A percentile compares a stretch with the other conserved stretches of the same genome.
Conservation (phyloP, 2,329 filamentous ascomycete species). For the Elsinoe necatrix region DNA sequence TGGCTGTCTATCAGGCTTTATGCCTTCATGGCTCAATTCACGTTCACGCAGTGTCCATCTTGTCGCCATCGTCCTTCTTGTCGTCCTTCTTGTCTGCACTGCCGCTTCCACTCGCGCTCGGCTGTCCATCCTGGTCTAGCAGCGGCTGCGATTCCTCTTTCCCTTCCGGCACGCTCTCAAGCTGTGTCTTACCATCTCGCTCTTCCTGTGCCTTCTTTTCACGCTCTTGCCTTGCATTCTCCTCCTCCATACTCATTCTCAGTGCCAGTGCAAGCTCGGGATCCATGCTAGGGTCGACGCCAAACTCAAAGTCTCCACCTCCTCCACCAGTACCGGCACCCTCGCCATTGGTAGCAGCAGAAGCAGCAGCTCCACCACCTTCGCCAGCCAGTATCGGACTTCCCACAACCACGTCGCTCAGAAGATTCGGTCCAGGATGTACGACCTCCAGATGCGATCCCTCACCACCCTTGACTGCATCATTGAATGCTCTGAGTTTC, state of each 20-base stretch:
- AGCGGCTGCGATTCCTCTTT: slow-evolving; percentile 53
- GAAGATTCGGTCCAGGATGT: slow-evolving; percentile 79
- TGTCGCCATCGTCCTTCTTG: slow-evolving; percentile 54
- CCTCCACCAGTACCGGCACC: slow-evolving; percentile 48
- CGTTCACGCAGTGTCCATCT: slow-evolving; percentile 76
- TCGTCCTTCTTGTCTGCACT: slow-evolving; percentile 43
- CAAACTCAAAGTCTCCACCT: slow-evolving; percentile 69
- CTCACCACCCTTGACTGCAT: slow-evolving; percentile 82
- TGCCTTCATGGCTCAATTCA: neutral
- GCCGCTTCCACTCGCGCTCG: slow-evolving; percentile 48
- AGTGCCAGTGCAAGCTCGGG: slow-evolving; percentile 89
- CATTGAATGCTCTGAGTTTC: slow-evolving; percentile 89
- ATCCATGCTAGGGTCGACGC: slow-evolving; percentile 83
- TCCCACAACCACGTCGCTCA: slow-evolving; percentile 83
- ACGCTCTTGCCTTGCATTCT: slow-evolving; percentile 87
- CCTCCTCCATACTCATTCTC: slow-evolving; percentile 96
- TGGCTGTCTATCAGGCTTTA: neutral
- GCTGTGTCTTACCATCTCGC: slow-evolving; percentile 61
- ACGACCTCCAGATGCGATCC: slow-evolving; percentile 87
- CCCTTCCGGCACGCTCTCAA: slow-evolving; percentile 73
- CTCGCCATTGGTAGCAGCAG: slow-evolving; percentile 39
- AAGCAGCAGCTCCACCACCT: slow-evolving; percentile 51
- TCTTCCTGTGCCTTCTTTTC: slow-evolving; percentile 62
- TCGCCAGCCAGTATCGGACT: slow-evolving; percentile 87
- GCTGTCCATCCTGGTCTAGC: slow-evolving; percentile 55